Base-by-base conservation (phyloP, 768 basidiomycete genomes). In the Neoboletus magnificus region DNA sequence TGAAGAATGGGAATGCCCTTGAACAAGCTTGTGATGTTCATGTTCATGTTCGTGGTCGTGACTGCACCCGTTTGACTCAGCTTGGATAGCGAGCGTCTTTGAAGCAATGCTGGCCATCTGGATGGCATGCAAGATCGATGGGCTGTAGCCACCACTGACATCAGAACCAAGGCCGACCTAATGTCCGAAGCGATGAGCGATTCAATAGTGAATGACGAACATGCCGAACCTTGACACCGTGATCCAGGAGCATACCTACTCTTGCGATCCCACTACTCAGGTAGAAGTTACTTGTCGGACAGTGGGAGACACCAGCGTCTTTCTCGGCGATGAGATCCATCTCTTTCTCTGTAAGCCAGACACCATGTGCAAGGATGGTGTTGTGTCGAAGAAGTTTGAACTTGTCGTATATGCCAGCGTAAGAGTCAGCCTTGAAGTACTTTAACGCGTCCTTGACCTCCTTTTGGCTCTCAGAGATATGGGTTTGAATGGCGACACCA, bases 91-190 rank as follows among this genome's bases (percentile, higher is more conserved):
- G 47, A 87, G 56, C 52, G 91, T 79, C 71, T 96, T 98, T 23
- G 92, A 87, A 16, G 89, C 84, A 46, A 87, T 81, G 75, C 90
- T 83, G 41, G 88, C 81, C 74, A 90, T 81, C 68, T 86, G 87
- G 46, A 94, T 79, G 16, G 80, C 78, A 23, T 78, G 82, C 57
- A 97, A 77, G 56, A 98, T 89, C 5, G 93, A 95, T 4, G 85
- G 78, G 11, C 82, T 83, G 70, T 84, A 91, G 5, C 96, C 95
- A 12, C 96, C 96, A 2, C 92, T 89, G 51, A 90, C 86, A 67
- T 96, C 93, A 49, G 95, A 95, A 3, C 96, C 96, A n/a, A 98
- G 76, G 18, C 93, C 93, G 57, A 98, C 91, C 93, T 94, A 35
- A 29, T 27, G 20, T 47, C 33, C 33, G 7, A 15, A 43, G 4